Base-by-base conservation (phyloP, 768 basidiomycete genomes). In the Rhodotorula toruloides region DNA sequence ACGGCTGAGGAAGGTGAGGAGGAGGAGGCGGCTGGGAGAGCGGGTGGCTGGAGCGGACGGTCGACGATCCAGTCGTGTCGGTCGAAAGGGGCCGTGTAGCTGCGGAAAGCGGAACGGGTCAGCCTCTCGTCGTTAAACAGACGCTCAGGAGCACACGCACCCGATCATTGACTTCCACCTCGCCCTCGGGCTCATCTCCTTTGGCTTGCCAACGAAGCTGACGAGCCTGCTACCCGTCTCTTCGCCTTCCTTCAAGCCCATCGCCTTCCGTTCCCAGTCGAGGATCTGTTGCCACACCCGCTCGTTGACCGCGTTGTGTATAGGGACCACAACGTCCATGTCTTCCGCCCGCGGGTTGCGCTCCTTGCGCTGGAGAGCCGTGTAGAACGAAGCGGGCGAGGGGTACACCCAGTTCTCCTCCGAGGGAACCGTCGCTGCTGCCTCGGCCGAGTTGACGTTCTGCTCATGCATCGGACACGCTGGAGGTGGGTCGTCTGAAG, bases 231-330 rank as follows among this genome's bases (percentile, higher is more conserved):
- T 78, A 14, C 89, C 46, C 87, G 48, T 44, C 11, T 64, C 65
- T 44, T 61, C 44, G 11, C 60, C 64, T 42, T 40, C 40, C 72
- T 75, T 21, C 72, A 72, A 54, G 72, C 71, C 74, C 71, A 62
- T 13, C 67, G 43, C 77, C 66, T 17, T 74, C 75, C 54, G 75
- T 76, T 93, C 91, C 91, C 91, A 94, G 67, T 83, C 83, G 76
- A 89, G 75, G 32, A 94, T 81, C 77, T 91, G 87, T 27, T 80
- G 78, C 91, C 91, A 94, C 5, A 89, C 88, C 59, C 86, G 85
- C 79, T 98, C 96, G 77, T 99, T 99, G 60, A 98, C 96, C 43
- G 94, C 94, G 76, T 99, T 99, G 78, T 99, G 96, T 55, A 99
- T 99, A 21, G 93, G 94, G 29, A 99, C 91, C 74, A 99, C 87